Evolutionary conservation across 768 basidiomycete species (phyloP), one percentile per base, ranked within the genome.

Genomic region (Mycena galericulata): DNA sequence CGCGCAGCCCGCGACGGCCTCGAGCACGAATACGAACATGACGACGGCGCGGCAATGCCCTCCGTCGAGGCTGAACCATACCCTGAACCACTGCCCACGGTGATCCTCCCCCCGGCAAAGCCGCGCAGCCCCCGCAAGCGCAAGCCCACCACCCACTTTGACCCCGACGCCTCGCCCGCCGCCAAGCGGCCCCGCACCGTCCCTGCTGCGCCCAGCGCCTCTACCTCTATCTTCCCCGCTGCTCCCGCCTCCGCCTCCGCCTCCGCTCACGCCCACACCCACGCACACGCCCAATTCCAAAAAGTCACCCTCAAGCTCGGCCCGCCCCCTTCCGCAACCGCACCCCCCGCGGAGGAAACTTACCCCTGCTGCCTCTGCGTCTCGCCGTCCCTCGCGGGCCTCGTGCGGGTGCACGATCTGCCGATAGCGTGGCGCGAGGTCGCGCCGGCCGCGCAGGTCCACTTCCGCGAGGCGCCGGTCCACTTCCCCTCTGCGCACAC

Each of bases 361-460:
- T 90, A 87, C 74, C 91, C 91, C 18, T 94, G 90, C 68, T 92
- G 90, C 72, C 80, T 95, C 38, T 91, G 91, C 74, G 82, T 89
- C 26, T 89, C 89, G 11, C 79, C 78, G 74, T 79, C 80, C 67
- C 77, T 70, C 34, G 85, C 88, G 3, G 90, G 85, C 1, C 81
- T 95, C 43, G 79, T 93, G 41, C 85, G 79, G 8, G 92, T 95
- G 22, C 85, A 90, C 38, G 90, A 93, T 65, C 90, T 90, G 20
- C 93, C 93, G 3, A 59, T 82, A 8, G 80, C 83, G 34, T 81
- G 86, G 72, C 88, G 82, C 68, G 89, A 90, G 54, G 82, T 85
- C 15, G 77, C 82, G 6, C 87, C 87, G 41, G 84, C 82, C 12
- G 63, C 67, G 18, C 69, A 59, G 27, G 30, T 70, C 3, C 64